Evolutionary conservation across 2,329 filamentous ascomycete species (phyloP).

Genomic region (Exophiala sideris): DNA sequence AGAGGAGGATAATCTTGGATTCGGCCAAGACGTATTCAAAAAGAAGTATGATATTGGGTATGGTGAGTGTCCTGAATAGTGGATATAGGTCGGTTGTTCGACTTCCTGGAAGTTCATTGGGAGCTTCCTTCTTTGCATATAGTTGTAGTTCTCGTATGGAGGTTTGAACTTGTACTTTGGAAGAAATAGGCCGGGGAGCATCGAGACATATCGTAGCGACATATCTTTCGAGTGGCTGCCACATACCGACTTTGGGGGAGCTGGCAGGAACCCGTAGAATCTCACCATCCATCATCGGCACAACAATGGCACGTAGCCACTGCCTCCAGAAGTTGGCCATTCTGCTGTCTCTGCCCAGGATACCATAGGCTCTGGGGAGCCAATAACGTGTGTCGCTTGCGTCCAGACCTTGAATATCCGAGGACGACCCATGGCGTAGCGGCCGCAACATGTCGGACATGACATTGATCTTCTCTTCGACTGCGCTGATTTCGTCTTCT

Average conservation of each 20-base stretch:
- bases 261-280: conserved; percentile 79
- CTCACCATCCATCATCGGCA: conserved; percentile 88
- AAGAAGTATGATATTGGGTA: conserved; percentile 86
- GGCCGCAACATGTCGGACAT: conserved; percentile 96
- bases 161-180: conserved; percentile 92
- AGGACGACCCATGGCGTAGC: conserved; percentile 87
- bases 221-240: conserved; percentile 95
- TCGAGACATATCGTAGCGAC: conserved; percentile 96
- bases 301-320: conserved; percentile 89
- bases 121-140: conserved; percentile 87
- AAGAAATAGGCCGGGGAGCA: conserved; percentile 85
- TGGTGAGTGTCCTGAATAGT: conserved; percentile 81
- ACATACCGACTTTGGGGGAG: conserved; percentile 85
- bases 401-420: conserved; percentile 94
- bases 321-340: conserved; percentile 97
- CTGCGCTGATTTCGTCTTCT: conserved; percentile 90
- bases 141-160: conserved; percentile 83
- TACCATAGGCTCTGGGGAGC: conserved; percentile 90
- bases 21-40: conserved; percentile 93
- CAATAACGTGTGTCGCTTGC: conserved; percentile 94
- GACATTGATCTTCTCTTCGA: conserved; percentile 93
- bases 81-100: conserved; percentile 90
- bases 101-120: conserved; percentile 88
- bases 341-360: conserved; percentile 78
- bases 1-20: conserved; percentile 92